These are phyloP conservation scores for Trichoderma sp. DNA, from an alignment of 2,329 filamentous ascomycete species.

Conservation along the genomic window DNA sequence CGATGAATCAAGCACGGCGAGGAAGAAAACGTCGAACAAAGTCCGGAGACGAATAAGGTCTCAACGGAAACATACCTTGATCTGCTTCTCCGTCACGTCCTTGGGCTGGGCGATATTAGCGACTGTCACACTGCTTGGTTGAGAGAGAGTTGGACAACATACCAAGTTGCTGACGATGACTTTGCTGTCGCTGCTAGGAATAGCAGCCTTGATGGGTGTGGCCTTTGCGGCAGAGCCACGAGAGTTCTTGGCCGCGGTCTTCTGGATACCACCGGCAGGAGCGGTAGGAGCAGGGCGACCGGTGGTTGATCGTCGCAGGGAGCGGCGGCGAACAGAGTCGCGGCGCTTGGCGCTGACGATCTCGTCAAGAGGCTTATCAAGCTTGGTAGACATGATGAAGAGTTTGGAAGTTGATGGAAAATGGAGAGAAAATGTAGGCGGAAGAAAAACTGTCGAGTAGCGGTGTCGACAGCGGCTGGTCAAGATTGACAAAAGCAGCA, in stretches of 20 bases:
- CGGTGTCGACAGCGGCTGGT: slow-evolving; percentile 5
- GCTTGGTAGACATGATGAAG: slow-evolving; percentile 82
- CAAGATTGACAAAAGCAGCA: background rate
- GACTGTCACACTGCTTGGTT: background rate
- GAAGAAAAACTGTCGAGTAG: slow-evolving; percentile 1
- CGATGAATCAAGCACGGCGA: slow-evolving; percentile 39
- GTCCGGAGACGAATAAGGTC: slow-evolving; percentile 65
- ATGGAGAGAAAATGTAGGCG: background rate
- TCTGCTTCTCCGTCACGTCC: slow-evolving; percentile 94
- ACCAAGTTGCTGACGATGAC: slow-evolving; percentile 99
- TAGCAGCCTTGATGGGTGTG: slow-evolving; percentile 62
- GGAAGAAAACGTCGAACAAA: slow-evolving; percentile 62
- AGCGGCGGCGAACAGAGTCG: slow-evolving; percentile 54
- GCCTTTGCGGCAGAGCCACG: slow-evolving; percentile 60
- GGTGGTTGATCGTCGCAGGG: slow-evolving; percentile 49
- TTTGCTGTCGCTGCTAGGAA: slow-evolving; percentile 75
- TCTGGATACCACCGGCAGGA: slow-evolving; percentile 83
- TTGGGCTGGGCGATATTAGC: slow-evolving; percentile 69
- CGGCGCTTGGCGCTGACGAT: slow-evolving; percentile 78
- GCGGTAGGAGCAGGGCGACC: slow-evolving; percentile 58
- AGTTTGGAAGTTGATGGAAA: slow-evolving; percentile 3
- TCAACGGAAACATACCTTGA: slow-evolving; percentile 99
- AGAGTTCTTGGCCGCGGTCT: slow-evolving; percentile 62
- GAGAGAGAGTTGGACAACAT: slow-evolving; percentile 42
- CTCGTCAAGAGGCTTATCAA: slow-evolving; percentile 95